Conservation (phyloP, 1,284 basidiomycete species). For the Neolentinus lepideus region DNA sequence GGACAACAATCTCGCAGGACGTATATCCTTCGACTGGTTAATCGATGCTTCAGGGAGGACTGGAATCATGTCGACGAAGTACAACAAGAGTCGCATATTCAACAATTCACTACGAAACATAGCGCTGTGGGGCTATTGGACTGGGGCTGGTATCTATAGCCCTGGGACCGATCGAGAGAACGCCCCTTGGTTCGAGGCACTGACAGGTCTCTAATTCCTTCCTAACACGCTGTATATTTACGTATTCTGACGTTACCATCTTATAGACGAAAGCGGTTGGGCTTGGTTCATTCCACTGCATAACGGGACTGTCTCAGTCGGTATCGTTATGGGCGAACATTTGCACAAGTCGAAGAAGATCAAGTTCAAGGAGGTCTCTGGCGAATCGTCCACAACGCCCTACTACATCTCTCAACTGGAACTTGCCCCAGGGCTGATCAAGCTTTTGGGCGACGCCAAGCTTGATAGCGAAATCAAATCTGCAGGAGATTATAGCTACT, state of each 20-base stretch:
- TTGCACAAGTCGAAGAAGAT: constrained; percentile 18
- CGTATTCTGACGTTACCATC: too few species aligned
- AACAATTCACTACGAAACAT: constrained; percentile 41
- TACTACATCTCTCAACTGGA: background rate
- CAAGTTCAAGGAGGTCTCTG: background rate
- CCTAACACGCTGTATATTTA: background rate
- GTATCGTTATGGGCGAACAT: constrained; percentile 37
- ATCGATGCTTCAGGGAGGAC: constrained; percentile 66
- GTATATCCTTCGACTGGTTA: constrained; percentile 54
- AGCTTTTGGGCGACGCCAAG: background rate
- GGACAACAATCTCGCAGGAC: constrained; percentile 21
- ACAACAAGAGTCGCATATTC: constrained; percentile 60
- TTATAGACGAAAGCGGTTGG: constrained; percentile 40
- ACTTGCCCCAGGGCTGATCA: background rate
- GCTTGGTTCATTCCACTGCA: constrained; percentile 43
- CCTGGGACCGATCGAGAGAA: constrained; percentile 55
- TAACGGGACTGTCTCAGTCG: constrained; percentile 38
- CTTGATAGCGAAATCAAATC: constrained; percentile 6
- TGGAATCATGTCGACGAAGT: constrained; percentile 58
- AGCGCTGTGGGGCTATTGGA: constrained; percentile 64
- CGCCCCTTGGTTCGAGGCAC: constrained; percentile 55
- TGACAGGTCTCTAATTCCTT: constrained; percentile 39
- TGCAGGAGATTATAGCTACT: constrained; percentile 37
- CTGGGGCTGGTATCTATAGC: constrained; percentile 27
- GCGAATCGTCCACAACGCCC: background rate